Evolutionary conservation across 176 grass and related monocot species (phyloP), one percentile per base, ranked within the genome.

Genomic region (Aegilops longissima): DNA sequence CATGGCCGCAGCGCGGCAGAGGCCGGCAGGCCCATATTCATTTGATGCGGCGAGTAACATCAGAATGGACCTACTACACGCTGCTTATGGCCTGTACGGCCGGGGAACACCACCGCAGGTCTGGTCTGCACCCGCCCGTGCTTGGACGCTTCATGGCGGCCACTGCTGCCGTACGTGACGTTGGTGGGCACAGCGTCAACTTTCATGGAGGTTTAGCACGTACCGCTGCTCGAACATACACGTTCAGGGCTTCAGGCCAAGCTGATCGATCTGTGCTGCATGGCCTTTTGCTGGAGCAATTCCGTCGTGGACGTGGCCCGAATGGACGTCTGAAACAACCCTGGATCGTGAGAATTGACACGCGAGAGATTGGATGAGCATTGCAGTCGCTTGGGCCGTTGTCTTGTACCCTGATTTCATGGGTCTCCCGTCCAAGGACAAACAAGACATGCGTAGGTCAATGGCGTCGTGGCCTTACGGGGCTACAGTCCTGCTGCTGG

Each of bases 91-190:
- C 66, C 17, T 9, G 66, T 36, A 69, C 68, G 68, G 68, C 68
- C 68, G 68, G 64, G 64, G 6, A 66, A 31, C 64, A 33, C 63
- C 35, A 8, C 65, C 20, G 9, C 40, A 36, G 21, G n/a, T 23
- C 71, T 64, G 83, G 56, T 49, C 71, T 64, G 83, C 70, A 49
- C 58, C 70, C 47, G 25, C 27, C 76, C 62, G 6, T 44, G 34
- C 16, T 34, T 51, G 56, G 52, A 59, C 52, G 17, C 34, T 66
- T 47, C 78, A 30, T 58, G 1, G 54, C 54, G 1, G 51, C 51
- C 5, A 54, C 51, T 54, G 51, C 51, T 18, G 17, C 54, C 54
- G 54, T 58, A 59, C n/a, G 73, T n/a, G 42, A 44, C 42, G 42
- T 44, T 35, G 34, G 34, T 34, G 5, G 7, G 63, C 25, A 14